Percentiles rank a stretch among this genome's conserved stretches.
Conservation (phyloP, 2,329 filamentous ascomycete genomes). For the Alternaria sp. region DNA sequence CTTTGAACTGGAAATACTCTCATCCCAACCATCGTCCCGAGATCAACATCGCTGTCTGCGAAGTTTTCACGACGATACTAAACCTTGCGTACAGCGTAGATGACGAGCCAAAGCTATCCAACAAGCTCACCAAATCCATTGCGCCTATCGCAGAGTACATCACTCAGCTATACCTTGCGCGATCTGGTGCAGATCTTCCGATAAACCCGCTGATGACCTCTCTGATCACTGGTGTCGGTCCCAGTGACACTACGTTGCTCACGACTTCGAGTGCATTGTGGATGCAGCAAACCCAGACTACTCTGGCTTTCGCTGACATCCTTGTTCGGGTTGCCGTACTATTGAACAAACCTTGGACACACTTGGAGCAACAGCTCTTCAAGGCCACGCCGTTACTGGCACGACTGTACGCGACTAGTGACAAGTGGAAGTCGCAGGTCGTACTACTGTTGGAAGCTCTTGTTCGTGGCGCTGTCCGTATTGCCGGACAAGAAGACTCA, state of each 20-base stretch:
- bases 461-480: slow-evolving; percentile 72
- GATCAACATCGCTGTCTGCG: slow-evolving; percentile 73
- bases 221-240: slow-evolving; percentile 64
- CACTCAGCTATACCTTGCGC: slow-evolving; percentile 76
- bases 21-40: slow-evolving; percentile 71
- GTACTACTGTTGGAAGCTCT: slow-evolving; percentile 76
- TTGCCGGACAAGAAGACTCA: slow-evolving; percentile 51
- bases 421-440: slow-evolving; percentile 70
- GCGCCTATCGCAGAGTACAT: slow-evolving; percentile 78
- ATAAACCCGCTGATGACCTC: slow-evolving; percentile 80
- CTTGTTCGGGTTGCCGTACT: slow-evolving; percentile 75
- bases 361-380: slow-evolving; percentile 80
- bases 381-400: slow-evolving; percentile 79
- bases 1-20: slow-evolving; percentile 83
- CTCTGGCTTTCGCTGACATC: slow-evolving; percentile 71
- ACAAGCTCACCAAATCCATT: slow-evolving; percentile 69
- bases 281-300: slow-evolving; percentile 68
- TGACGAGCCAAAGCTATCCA: slow-evolving; percentile 59
- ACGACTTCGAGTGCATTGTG: slow-evolving; percentile 52
- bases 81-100: slow-evolving; percentile 78
- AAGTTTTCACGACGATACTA: slow-evolving; percentile 75
- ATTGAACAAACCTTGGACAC: slow-evolving; percentile 68
- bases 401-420: slow-evolving; percentile 75
- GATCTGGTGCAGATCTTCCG: slow-evolving; percentile 72
- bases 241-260: slow-evolving; percentile 57